Percentiles rank a stretch among this genome's conserved stretches.
Evolutionary conservation across 441 rosid species (phyloP).

Genomic region (Populus hybrid): DNA sequence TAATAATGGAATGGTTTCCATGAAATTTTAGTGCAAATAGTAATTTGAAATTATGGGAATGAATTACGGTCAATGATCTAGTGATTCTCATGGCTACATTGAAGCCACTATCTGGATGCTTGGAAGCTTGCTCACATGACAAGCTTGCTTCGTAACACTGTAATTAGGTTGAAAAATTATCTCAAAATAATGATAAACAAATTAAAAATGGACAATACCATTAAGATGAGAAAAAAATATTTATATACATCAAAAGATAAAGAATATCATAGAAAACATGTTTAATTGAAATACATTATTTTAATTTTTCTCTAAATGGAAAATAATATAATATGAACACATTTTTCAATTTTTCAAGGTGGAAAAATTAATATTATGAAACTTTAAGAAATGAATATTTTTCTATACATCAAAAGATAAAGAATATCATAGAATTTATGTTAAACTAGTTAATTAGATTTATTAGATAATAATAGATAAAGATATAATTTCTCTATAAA

Average conservation of each 20-base stretch:
- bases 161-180: background rate
- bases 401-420: too few species aligned
- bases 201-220: too few species aligned
- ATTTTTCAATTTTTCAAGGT: too few species aligned
- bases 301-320: too few species aligned
- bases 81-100: background rate
- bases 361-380: too few species aligned
- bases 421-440: too few species aligned
- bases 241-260: too few species aligned
- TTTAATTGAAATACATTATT: too few species aligned
- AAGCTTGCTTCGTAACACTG: background rate
- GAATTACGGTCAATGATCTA: background rate
- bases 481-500: too few species aligned
- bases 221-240: background rate
- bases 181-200: background rate
- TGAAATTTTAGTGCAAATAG: background rate
- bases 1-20: background rate
- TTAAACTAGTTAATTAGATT: too few species aligned
- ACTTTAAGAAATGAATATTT: too few species aligned
- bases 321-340: background rate
- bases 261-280: background rate
- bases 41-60: background rate
- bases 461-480: too few species aligned
- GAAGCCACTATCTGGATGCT: background rate
- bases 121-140: background rate